phyloP scores from a whole-genome alignment of 2,329 filamentous ascomycete species.

The Talaromyces sp. region DNA sequence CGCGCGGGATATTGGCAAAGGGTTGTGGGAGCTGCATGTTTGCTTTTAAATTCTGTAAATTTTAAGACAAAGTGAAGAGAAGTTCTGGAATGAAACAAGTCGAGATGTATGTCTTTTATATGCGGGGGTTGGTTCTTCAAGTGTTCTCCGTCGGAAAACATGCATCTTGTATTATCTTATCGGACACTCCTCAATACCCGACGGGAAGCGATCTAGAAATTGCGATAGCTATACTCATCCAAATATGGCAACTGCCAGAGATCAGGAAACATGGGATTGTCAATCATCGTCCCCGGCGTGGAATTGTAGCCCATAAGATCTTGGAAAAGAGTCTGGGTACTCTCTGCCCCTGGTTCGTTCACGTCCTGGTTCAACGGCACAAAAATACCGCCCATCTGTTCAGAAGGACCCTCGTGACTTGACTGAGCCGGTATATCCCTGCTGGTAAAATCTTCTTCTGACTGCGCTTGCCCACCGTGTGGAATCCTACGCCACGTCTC shows the following conservation, averaged over 20 bases:
- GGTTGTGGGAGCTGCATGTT: constrained; percentile 50
- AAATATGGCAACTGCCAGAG: constrained; percentile 6
- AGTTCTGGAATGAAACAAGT: background rate
- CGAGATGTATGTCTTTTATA: background rate
- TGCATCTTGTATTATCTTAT: background rate
- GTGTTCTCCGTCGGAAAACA: background rate
- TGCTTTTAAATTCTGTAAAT: background rate
- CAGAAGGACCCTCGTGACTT: background rate
- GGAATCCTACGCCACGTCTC: constrained; percentile 2
- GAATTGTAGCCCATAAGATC: background rate
- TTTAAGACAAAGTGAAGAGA: background rate
- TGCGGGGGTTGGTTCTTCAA: background rate
- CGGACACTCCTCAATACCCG: background rate
- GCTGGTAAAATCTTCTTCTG: background rate
- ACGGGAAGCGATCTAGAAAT: background rate
- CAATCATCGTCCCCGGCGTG: background rate
- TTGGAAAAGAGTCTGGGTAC: background rate
- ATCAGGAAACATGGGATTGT: constrained; percentile 4
- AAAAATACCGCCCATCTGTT: background rate
- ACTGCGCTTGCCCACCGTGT: background rate
- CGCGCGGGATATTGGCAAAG: constrained; percentile 59
- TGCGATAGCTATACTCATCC: constrained; percentile 10
- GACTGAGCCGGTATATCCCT: background rate
- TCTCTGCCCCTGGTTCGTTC: background rate
- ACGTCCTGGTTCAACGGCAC: background rate